Percentiles rank a stretch among this genome's conserved stretches.
Evolutionary conservation across 208 protist species (phyloP).

Genomic region (Crithidia fasciculata): DNA sequence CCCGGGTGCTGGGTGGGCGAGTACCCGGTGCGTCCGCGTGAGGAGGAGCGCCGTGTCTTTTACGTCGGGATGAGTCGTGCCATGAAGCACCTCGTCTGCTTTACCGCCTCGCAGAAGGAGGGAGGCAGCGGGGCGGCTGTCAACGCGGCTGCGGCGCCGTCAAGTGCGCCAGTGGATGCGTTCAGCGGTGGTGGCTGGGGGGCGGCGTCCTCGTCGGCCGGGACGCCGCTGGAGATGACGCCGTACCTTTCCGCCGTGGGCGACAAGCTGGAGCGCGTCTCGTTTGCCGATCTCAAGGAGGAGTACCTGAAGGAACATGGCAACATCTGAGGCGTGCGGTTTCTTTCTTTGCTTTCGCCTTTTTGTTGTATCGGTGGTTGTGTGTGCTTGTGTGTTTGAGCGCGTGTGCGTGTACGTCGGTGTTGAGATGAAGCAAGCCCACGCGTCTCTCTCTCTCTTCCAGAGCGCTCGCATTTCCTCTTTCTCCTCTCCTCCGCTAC

Average conservation of each 20-base stretch:
- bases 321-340: conserved; percentile 5
- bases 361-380: too few species aligned
- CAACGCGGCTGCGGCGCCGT: background rate
- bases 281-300: conserved; percentile 15
- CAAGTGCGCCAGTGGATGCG: background rate
- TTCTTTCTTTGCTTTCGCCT: too few species aligned
- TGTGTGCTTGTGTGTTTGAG: too few species aligned
- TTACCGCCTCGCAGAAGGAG: conserved; percentile 53
- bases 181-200: background rate
- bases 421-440: too few species aligned
- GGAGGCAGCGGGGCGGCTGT: background rate
- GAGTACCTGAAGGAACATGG: conserved; percentile 26
- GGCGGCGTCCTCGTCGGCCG: background rate
- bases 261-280: conserved; percentile 16
- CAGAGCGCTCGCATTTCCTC: too few species aligned
- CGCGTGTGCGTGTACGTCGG: too few species aligned
- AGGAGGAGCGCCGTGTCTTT: conserved; percentile 84
- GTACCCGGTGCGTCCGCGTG: conserved; percentile 50
- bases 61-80: conserved; percentile 91
- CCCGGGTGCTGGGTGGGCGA: conserved; percentile 78
- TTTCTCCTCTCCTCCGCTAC: too few species aligned
- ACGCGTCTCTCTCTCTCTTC: too few species aligned
- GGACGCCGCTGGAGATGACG: conserved; percentile 35
- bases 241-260: conserved; percentile 46
- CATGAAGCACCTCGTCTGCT: conserved; percentile 71